Conservation (phyloP, 106 monocot species). For the Dendrobium officinale region DNA sequence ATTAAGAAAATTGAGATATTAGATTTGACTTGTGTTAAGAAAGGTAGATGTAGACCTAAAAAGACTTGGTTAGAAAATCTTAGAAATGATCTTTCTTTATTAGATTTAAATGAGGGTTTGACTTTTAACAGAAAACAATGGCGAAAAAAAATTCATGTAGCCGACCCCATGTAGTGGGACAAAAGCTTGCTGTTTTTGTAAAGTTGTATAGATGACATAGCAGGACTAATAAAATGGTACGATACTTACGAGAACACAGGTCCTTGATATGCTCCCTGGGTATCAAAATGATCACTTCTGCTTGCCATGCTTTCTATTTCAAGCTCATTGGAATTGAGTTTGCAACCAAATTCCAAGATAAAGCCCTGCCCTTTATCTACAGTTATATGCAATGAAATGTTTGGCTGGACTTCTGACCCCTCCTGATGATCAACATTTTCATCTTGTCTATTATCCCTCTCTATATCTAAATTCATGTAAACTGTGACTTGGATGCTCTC, state of each 20-base stretch:
- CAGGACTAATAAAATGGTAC: background rate
- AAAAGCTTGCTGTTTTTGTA: background rate
- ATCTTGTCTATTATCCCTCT: constrained; percentile 13
- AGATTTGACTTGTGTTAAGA: too few relatives aligned
- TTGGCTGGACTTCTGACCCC: constrained; percentile 15
- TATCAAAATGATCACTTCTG: constrained; percentile 34
- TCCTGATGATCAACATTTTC: constrained; percentile 30
- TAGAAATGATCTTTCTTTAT: too few relatives aligned
- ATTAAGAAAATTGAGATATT: too few relatives aligned
- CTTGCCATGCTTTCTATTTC: constrained; percentile 51
- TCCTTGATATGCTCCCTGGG: constrained; percentile 50
- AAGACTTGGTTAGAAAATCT: too few relatives aligned
- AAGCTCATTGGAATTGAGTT: constrained; percentile 36
- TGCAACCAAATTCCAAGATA: constrained; percentile 61
- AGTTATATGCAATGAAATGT: constrained; percentile 43
- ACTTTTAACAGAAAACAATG: too few relatives aligned
- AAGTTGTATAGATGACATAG: background rate
- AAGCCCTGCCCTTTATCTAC: constrained; percentile 61
- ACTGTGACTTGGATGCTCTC: constrained; percentile 67
- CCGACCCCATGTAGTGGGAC: too few relatives aligned
- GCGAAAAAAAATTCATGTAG: too few relatives aligned
- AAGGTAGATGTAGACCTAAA: too few relatives aligned
- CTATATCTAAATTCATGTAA: constrained; percentile 31
- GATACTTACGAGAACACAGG: constrained; percentile 68
- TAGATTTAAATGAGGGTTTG: too few relatives aligned